Percentiles rank a stretch among this genome's conserved stretches.
These are phyloP conservation scores for Leishmania gerbilli DNA, from an alignment of 208 protist genomes.

Conservation along the genomic window DNA sequence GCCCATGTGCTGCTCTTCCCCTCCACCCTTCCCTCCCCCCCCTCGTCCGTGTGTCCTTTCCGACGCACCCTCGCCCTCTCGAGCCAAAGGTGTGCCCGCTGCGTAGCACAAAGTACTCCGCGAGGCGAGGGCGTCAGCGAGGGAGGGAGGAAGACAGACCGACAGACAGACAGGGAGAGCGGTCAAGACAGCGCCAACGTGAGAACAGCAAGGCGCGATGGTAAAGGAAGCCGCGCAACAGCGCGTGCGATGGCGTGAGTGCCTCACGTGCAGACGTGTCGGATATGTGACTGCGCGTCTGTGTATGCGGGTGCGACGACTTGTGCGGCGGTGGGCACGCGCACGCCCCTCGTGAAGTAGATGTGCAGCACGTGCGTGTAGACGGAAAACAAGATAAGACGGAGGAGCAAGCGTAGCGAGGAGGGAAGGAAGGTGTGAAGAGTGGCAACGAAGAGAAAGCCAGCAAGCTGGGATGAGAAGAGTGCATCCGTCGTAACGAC, in stretches of 20 bases:
- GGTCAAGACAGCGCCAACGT: background rate
- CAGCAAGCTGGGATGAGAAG: background rate
- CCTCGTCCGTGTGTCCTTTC: background rate
- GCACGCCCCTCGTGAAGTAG: background rate
- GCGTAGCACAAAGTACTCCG: background rate
- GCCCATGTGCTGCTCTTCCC: background rate
- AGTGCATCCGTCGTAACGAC: background rate
- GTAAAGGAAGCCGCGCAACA: too few species aligned
- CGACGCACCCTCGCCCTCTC: background rate
- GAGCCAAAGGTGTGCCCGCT: background rate
- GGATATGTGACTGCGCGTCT: background rate
- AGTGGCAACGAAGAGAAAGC: constrained; percentile 12
- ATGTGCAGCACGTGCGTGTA: background rate
- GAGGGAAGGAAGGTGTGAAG: background rate
- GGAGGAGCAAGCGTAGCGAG: background rate
- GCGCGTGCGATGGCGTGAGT: too few species aligned
- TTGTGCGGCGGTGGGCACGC: background rate
- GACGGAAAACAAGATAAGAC: background rate
- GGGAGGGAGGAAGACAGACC: background rate
- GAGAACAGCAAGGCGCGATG: background rate
- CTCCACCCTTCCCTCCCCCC: background rate
- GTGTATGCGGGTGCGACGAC: background rate
- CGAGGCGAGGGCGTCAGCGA: background rate
- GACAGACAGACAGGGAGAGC: background rate
- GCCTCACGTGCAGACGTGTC: background rate